Percentiles rank a stretch among this genome's conserved stretches.
Conservation (phyloP, 345 rosid genomes). For the Arabidopsis thaliana region DNA sequence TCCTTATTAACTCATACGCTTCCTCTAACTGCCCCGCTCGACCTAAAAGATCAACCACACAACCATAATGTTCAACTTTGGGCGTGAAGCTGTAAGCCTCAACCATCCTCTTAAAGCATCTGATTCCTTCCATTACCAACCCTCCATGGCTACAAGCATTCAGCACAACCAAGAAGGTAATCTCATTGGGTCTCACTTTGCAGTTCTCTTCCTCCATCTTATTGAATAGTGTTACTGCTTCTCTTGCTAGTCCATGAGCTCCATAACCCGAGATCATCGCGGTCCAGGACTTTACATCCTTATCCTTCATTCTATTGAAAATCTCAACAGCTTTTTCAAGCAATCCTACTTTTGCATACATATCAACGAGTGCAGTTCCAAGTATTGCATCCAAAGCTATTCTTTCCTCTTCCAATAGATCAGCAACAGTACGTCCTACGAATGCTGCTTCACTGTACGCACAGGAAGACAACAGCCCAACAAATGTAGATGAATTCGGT, state of each 20-base stretch:
- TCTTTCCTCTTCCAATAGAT: constrained; percentile 50
- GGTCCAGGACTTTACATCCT: constrained; percentile 70
- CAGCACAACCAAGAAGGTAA: constrained; percentile 67
- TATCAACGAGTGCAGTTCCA: constrained; percentile 67
- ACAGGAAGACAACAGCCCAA: constrained; percentile 63
- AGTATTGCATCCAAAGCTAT: constrained; percentile 55
- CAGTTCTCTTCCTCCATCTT: constrained; percentile 58
- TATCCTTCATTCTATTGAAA: constrained; percentile 54
- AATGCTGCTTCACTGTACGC: constrained; percentile 50
- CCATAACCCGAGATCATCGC: constrained; percentile 66
- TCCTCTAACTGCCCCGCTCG: constrained; percentile 70
- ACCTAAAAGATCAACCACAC: constrained; percentile 70
- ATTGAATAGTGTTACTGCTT: constrained; percentile 55
- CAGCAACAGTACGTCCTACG: constrained; percentile 47
- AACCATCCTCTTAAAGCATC: constrained; percentile 62
- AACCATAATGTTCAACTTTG: constrained; percentile 66
- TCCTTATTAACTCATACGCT: constrained; percentile 56
- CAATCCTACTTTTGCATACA: constrained; percentile 67
- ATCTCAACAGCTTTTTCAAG: constrained; percentile 54
- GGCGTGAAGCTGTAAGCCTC: constrained; percentile 51
- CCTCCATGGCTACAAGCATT: constrained; percentile 79
- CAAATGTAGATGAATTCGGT: constrained; percentile 62
- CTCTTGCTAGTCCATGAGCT: constrained; percentile 58
- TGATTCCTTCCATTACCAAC: constrained; percentile 55
- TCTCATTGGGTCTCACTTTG: constrained; percentile 55